Evolutionary conservation across 441 rosid genomes (phyloP).

Genomic region (Bruguiera hainesii): DNA sequence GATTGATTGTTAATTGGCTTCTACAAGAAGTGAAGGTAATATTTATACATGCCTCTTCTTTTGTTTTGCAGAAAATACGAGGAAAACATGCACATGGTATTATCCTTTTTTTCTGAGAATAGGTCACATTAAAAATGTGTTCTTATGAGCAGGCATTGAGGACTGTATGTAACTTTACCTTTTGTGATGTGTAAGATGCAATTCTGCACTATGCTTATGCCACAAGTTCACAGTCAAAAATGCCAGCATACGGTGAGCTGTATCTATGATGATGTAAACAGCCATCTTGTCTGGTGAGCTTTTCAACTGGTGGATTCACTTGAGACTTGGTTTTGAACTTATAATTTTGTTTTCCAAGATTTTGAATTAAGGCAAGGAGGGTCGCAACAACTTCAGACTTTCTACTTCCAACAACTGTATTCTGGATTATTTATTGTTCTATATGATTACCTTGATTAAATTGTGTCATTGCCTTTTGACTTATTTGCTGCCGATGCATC

Average conservation of each 20-base stretch:
- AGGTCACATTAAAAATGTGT: background rate
- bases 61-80: too few relatives aligned
- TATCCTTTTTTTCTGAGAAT: conserved; percentile 14
- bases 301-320: conserved; percentile 24
- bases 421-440: conserved; percentile 1
- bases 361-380: background rate
- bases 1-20: background rate
- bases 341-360: background rate
- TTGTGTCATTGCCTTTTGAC: conserved; percentile 16
- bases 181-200: background rate
- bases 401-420: background rate
- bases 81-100: too few relatives aligned
- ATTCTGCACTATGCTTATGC: background rate
- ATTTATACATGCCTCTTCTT: background rate
- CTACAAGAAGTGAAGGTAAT: background rate
- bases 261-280: conserved; percentile 8
- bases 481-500: conserved; percentile 2
- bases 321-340: conserved; percentile 8
- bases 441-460: background rate
- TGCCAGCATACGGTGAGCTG: conserved; percentile 15
- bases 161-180: background rate
- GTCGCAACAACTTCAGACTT: conserved; percentile 18
- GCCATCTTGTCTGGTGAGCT: conserved; percentile 1
- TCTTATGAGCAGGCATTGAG: background rate
- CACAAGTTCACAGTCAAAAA: conserved; percentile 11